A percentile compares a stretch with the other conserved stretches of the same genome.
Conservation (phyloP, 306 rosid species). For the Trifolium dubium region DNA sequence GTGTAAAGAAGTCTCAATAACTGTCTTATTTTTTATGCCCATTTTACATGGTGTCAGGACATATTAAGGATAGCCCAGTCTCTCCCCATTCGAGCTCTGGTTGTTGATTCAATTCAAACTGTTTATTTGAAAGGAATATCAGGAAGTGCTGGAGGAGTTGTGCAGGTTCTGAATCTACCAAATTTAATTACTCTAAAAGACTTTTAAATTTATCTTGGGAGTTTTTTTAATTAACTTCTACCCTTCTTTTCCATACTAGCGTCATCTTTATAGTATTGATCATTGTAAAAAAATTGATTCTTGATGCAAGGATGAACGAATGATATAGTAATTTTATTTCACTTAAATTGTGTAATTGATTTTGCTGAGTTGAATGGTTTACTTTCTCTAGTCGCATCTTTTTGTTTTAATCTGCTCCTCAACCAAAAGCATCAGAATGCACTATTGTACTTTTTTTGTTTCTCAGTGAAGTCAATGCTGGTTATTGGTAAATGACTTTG, state of each 20-base stretch:
- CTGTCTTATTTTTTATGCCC: slow-evolving; percentile 35
- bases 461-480: slow-evolving; percentile 16
- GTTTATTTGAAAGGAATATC: slow-evolving; percentile 67
- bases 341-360: slow-evolving; percentile 28
- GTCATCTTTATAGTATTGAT: slow-evolving; percentile 29
- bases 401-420: slow-evolving; percentile 33
- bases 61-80: slow-evolving; percentile 66
- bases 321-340: slow-evolving; percentile 22
- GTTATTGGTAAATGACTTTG: slow-evolving; percentile 39
- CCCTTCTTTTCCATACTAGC: slow-evolving; percentile 1
- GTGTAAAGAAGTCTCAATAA: slow-evolving; percentile 29
- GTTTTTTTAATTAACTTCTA: slow-evolving; percentile 28
- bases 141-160: slow-evolving; percentile 82
- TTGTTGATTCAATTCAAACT: slow-evolving; percentile 93
- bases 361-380: slow-evolving; percentile 26
- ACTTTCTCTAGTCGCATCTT: slow-evolving; percentile 3
- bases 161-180: slow-evolving; percentile 59
- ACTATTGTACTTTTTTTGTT: slow-evolving; percentile 27
- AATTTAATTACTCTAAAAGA: slow-evolving; percentile 17
- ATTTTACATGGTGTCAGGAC: slow-evolving; percentile 60
- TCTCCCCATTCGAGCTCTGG: slow-evolving; percentile 70
- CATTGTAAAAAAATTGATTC: slow-evolving; percentile 14
- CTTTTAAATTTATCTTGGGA: slow-evolving; percentile 24
- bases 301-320: background rate
- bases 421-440: slow-evolving; percentile 17